Evolutionary conservation across 257 asterid species (phyloP).

Genomic region (Jaltomata sinuosa): DNA sequence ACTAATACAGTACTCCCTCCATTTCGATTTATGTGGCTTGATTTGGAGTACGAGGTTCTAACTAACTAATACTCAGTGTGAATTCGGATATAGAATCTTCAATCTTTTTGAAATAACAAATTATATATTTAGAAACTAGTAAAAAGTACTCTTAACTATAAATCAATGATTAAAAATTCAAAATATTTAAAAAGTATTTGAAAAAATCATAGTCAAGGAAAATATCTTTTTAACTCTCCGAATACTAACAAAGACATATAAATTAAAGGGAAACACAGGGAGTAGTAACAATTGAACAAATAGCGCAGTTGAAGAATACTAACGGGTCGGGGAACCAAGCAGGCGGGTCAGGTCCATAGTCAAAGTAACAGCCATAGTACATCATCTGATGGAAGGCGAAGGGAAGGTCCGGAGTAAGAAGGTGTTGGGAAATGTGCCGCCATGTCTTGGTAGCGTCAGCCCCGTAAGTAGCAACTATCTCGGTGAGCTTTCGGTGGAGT

Average conservation of each 20-base stretch:
- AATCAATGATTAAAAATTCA: background rate
- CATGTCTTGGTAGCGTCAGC: constrained; percentile 61
- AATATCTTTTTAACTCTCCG: background rate
- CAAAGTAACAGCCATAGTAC: constrained; percentile 86
- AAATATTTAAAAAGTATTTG: background rate
- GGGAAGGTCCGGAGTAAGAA: constrained; percentile 68
- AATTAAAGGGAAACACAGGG: background rate
- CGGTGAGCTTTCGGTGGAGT: constrained; percentile 42
- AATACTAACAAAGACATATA: too few species aligned
- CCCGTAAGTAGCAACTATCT: constrained; percentile 35
- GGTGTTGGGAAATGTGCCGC: constrained; percentile 46
- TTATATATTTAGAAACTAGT: background rate
- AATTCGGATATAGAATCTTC: background rate
- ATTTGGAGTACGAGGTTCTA: background rate
- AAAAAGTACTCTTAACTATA: too few species aligned
- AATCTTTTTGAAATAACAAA: background rate
- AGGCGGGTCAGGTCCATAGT: constrained; percentile 77
- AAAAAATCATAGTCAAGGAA: background rate
- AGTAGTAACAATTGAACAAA: background rate
- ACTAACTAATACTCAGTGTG: background rate
- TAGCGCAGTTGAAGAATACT: background rate
- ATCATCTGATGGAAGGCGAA: constrained; percentile 75
- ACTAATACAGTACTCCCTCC: too few species aligned
- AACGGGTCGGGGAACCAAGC: constrained; percentile 85
- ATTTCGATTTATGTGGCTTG: background rate